These are phyloP conservation scores for Flaveria bidentis DNA, from an alignment of 129 eudicot genomes.

Conservation along the genomic window DNA sequence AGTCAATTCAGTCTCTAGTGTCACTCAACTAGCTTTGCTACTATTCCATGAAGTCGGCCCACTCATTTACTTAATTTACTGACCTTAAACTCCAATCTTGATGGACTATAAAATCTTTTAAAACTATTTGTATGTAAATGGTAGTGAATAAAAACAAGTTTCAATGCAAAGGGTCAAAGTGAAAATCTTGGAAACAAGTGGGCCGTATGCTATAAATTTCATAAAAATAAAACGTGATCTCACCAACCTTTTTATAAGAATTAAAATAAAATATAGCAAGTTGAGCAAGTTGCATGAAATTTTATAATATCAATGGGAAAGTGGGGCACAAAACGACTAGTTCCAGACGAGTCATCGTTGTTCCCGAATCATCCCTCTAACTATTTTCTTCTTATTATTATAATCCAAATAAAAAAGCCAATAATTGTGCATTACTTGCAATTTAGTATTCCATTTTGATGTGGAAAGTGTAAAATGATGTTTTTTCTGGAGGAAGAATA, in stretches of 20 bases:
- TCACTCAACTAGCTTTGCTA: too few relatives aligned
- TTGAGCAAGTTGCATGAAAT: slow-evolving; percentile 39
- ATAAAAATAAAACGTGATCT: slow-evolving; percentile 17
- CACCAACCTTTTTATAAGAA: slow-evolving; percentile 28
- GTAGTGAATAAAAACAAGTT: neutral
- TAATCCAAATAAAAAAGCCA: slow-evolving; percentile 1
- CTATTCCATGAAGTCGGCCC: too few relatives aligned
- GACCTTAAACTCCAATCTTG: neutral
- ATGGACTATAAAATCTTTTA: neutral
- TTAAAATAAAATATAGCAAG: slow-evolving; percentile 7
- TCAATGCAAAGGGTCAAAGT: neutral
- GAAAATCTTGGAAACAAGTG: slow-evolving; percentile 12
- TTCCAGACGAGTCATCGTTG: slow-evolving; percentile 36
- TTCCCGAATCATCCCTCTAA: slow-evolving; percentile 34
- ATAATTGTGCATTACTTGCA: slow-evolving; percentile 18
- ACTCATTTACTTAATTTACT: too few relatives aligned
- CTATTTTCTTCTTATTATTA: slow-evolving; percentile 10
- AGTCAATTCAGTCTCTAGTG: too few relatives aligned
- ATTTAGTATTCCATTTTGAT: slow-evolving; percentile 15
- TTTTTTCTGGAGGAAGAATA: neutral
- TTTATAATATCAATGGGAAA: slow-evolving; percentile 34
- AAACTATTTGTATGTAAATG: neutral
- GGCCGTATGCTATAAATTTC: neutral
- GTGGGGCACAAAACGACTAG: slow-evolving; percentile 34
- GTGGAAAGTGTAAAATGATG: neutral